Conservation (phyloP, 345 rosid species). For the Kernera saxatilis region DNA sequence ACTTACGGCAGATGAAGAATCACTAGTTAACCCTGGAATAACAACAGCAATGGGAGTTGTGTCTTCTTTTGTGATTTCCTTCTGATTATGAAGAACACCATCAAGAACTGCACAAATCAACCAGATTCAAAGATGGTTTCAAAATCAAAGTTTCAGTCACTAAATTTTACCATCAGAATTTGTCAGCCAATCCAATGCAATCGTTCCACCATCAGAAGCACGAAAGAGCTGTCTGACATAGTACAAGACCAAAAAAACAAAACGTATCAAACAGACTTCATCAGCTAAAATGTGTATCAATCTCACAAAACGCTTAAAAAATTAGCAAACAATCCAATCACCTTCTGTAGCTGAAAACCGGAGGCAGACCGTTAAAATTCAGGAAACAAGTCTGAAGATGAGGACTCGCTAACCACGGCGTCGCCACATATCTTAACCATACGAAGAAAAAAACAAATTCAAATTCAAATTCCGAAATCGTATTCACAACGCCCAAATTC, state of each 20-base stretch:
- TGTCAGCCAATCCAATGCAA: slow-evolving; percentile 81
- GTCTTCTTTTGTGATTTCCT: slow-evolving; percentile 39
- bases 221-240: slow-evolving; percentile 56
- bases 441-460: neutral
- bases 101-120: slow-evolving; percentile 30
- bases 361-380: slow-evolving; percentile 70
- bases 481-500: neutral
- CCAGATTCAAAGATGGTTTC: neutral
- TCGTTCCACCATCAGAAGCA: slow-evolving; percentile 82
- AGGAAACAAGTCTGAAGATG: slow-evolving; percentile 71
- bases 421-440: slow-evolving; percentile 50
- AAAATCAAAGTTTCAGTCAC: neutral
- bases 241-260: neutral
- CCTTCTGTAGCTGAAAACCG: slow-evolving; percentile 69
- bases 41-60: slow-evolving; percentile 50
- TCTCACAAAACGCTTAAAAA: neutral
- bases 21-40: slow-evolving; percentile 72
- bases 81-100: slow-evolving; percentile 19
- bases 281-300: neutral
- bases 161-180: slow-evolving; percentile 47
- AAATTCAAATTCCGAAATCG: neutral
- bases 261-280: neutral
- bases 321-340: neutral
- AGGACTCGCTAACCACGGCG: slow-evolving; percentile 88
- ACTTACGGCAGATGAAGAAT: slow-evolving; percentile 65